These are phyloP conservation scores for Sideroxylon spinosum DNA, from an alignment of 179 eudicot species.

Conservation along the genomic window DNA sequence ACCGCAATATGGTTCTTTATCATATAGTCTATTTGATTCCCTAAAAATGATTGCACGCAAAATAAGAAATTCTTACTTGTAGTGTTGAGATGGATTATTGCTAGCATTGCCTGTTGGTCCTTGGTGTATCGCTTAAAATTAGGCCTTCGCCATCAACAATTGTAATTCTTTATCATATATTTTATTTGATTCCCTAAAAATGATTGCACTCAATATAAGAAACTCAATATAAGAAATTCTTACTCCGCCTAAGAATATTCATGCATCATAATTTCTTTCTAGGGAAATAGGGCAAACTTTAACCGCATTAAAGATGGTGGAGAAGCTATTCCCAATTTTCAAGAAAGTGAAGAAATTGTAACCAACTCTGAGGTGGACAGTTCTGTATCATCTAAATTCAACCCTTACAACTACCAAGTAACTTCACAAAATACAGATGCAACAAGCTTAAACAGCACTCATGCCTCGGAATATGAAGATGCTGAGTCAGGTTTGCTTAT, in stretches of 20 bases:
- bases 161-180: not conserved
- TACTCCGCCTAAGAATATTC: not conserved
- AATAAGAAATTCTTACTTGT: not conserved
- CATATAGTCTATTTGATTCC: no score
- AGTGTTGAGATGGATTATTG: not conserved
- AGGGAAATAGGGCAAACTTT: slow-evolving; percentile 56
- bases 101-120: not conserved
- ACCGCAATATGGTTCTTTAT: not conserved
- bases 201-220: not conserved
- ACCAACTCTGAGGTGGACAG: slow-evolving; percentile 42
- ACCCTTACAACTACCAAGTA: slow-evolving; percentile 30
- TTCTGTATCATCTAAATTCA: slow-evolving; percentile 36
- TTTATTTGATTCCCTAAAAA: not conserved
- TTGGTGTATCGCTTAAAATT: not conserved
- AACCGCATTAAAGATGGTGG: slow-evolving; percentile 43
- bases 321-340: slow-evolving; percentile 31
- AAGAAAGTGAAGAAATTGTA: slow-evolving; percentile 34
- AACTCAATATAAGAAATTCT: not conserved
- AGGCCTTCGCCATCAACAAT: not conserved
- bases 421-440: slow-evolving; percentile 47
- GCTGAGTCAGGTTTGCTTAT: slow-evolving; percentile 57
- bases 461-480: slow-evolving; percentile 63
- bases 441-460: slow-evolving; percentile 49
- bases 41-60: no score
- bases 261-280: slow-evolving; percentile 10